Evolutionary conservation across 805 yeast genomes (phyloP).

Genomic region (Yarrowia deformans): DNA sequence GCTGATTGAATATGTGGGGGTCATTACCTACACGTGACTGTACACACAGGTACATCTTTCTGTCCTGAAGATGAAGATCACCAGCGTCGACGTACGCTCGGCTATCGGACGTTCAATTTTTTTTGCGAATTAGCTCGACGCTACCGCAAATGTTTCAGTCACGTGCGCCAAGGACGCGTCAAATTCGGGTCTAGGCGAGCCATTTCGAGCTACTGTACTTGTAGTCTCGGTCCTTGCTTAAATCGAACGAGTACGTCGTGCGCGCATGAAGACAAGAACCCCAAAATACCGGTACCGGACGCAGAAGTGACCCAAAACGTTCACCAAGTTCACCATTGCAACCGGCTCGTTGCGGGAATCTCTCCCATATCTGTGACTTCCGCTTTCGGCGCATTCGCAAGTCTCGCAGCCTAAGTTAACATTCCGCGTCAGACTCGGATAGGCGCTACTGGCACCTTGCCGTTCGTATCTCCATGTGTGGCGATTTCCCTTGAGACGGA

Average conservation of each 20-base stretch:
- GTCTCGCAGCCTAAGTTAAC: neutral
- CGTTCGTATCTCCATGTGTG: constrained; percentile 19
- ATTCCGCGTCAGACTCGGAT: neutral
- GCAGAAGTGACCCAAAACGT: too few relatives aligned
- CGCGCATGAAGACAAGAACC: too few relatives aligned
- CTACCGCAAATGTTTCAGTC: constrained; percentile 2
- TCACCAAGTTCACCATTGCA: neutral
- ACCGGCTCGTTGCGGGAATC: neutral
- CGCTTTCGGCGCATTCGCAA: constrained; percentile 3
- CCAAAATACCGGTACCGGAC: too few relatives aligned
- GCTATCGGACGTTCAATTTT: neutral
- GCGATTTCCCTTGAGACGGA: constrained; percentile 13
- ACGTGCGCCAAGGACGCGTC: neutral
- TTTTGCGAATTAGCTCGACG: too few relatives aligned
- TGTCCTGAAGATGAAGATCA: too few relatives aligned
- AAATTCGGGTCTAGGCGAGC: neutral
- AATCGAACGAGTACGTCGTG: too few relatives aligned
- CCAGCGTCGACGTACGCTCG: too few relatives aligned
- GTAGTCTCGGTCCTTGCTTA: neutral
- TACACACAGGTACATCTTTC: too few relatives aligned
- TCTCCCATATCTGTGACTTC: neutral
- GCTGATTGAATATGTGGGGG: too few relatives aligned
- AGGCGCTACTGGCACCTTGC: constrained; percentile 3
- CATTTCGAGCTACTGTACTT: neutral
- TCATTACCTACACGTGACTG: too few relatives aligned